These are phyloP conservation scores for Lotmaria passim DNA, from an alignment of 208 protist species.

Conservation along the genomic window DNA sequence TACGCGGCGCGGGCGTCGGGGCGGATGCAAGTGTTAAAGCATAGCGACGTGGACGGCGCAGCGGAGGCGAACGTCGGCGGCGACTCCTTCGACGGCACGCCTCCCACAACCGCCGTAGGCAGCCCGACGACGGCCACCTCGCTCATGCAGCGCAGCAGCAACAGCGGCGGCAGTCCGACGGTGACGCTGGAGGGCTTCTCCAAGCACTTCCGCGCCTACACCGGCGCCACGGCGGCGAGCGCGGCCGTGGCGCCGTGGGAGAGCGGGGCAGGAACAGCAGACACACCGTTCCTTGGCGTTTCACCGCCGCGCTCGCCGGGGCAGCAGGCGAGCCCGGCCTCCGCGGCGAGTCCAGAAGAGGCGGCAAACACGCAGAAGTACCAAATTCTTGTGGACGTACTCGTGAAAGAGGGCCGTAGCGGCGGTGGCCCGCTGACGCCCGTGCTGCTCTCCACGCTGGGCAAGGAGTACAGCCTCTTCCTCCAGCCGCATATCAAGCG, in stretches of 20 bases:
- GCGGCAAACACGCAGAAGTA: constrained; percentile 25
- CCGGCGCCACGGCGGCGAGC: neutral
- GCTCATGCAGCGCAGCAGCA: too few species aligned
- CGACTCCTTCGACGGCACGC: constrained; percentile 17
- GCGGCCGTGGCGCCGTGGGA: neutral
- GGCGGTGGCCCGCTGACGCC: constrained; percentile 48
- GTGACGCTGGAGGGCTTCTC: constrained; percentile 39
- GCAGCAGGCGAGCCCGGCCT: too few species aligned
- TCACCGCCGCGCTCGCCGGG: neutral
- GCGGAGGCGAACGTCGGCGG: neutral
- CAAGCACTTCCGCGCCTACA: constrained; percentile 49
- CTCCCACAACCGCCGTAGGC: constrained; percentile 1
- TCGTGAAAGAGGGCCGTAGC: constrained; percentile 67
- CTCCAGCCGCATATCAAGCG: constrained; percentile 59
- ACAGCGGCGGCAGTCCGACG: constrained; percentile 8
- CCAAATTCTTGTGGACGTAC: constrained; percentile 65
- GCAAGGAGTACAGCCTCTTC: constrained; percentile 81
- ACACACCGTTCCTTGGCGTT: neutral
- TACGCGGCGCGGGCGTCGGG: constrained; percentile 87
- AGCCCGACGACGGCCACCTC: constrained; percentile 6
- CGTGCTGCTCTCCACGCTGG: constrained; percentile 86
- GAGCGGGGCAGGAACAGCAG: neutral
- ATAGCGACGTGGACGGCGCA: constrained; percentile 34
- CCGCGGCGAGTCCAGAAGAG: constrained; percentile 17
- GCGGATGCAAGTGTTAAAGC: constrained; percentile 71